phyloP scores from a whole-genome alignment of 192 early-diverging fungal species.

The Podochytrium sp. region DNA sequence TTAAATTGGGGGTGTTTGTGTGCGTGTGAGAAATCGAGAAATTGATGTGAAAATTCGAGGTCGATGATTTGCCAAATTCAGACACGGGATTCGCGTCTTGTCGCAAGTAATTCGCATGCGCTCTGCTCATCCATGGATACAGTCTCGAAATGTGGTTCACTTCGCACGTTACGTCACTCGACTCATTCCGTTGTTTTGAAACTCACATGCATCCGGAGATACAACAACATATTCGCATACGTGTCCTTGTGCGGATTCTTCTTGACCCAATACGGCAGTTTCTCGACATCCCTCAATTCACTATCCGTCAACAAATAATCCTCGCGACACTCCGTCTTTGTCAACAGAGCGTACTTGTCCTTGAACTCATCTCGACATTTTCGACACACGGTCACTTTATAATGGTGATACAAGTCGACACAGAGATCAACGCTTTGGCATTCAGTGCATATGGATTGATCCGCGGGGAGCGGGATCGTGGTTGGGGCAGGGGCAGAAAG shows the following conservation, averaged over 20 bases:
- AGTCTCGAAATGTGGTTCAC: too few relatives aligned
- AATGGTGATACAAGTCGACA: constrained; percentile 70
- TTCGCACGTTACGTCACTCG: too few relatives aligned
- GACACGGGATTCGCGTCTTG: too few relatives aligned
- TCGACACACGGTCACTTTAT: constrained; percentile 74
- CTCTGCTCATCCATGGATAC: too few relatives aligned
- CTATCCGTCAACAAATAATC: constrained; percentile 96
- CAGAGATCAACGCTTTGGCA: constrained; percentile 88
- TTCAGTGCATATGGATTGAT: constrained; percentile 42
- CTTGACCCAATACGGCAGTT: constrained; percentile 82
- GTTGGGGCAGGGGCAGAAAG: too few relatives aligned
- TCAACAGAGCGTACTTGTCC: constrained; percentile 92
- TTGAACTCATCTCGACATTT: constrained; percentile 75
- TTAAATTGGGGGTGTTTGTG: too few relatives aligned
- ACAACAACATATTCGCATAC: constrained; percentile 98
- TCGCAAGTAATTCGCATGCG: too few relatives aligned
- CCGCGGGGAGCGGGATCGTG: not conserved
- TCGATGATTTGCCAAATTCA: too few relatives aligned
- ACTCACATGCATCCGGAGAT: constrained; percentile 75
- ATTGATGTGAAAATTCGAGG: too few relatives aligned
- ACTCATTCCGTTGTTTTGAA: too few relatives aligned
- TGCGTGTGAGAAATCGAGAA: too few relatives aligned
- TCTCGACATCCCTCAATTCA: constrained; percentile 78
- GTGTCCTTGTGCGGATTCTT: constrained; percentile 96
- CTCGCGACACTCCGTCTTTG: constrained; percentile 87